Percentiles rank a stretch among this genome's conserved stretches.
phyloP scores from a whole-genome alignment of 345 rosid species.

The Lumnitzera racemosa region DNA sequence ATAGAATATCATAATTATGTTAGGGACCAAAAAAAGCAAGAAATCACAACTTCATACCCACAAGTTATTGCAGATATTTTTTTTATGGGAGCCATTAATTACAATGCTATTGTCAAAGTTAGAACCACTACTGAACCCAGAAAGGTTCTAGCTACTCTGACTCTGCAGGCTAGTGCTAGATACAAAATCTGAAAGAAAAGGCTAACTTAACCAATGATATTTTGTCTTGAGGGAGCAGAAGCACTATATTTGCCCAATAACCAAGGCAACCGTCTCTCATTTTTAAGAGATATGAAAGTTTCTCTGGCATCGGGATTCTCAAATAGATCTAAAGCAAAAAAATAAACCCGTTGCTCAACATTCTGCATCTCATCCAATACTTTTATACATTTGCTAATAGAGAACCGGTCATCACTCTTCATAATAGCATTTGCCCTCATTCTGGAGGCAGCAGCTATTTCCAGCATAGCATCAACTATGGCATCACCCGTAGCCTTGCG shows the following conservation, averaged over 20 bases:
- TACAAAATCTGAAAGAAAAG: background rate
- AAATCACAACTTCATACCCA: no score
- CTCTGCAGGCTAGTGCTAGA: no score
- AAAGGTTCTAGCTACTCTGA: no score
- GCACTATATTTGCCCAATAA: constrained; percentile 54
- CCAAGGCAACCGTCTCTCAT: constrained; percentile 66
- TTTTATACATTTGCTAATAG: constrained; percentile 82
- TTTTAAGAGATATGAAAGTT: constrained; percentile 59
- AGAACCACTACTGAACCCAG: no score
- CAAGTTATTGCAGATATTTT: no score
- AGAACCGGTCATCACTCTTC: constrained; percentile 62
- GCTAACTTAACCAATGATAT: background rate
- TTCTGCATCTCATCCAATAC: constrained; percentile 70
- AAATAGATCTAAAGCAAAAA: constrained; percentile 69
- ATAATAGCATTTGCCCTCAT: constrained; percentile 65
- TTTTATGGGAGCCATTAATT: no score
- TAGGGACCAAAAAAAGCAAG: no score
- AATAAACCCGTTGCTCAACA: constrained; percentile 54
- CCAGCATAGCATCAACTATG: constrained; percentile 85
- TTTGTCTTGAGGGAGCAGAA: background rate
- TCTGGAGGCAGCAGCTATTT: constrained; percentile 79
- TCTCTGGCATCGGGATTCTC: constrained; percentile 67
- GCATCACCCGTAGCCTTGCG: constrained; percentile 78
- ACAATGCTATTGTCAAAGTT: no score
- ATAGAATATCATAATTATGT: no score